A percentile compares a stretch with the other conserved stretches of the same genome.
phyloP scores from a whole-genome alignment of 176 grass and related monocot species.

The Microstegium vimineum region DNA sequence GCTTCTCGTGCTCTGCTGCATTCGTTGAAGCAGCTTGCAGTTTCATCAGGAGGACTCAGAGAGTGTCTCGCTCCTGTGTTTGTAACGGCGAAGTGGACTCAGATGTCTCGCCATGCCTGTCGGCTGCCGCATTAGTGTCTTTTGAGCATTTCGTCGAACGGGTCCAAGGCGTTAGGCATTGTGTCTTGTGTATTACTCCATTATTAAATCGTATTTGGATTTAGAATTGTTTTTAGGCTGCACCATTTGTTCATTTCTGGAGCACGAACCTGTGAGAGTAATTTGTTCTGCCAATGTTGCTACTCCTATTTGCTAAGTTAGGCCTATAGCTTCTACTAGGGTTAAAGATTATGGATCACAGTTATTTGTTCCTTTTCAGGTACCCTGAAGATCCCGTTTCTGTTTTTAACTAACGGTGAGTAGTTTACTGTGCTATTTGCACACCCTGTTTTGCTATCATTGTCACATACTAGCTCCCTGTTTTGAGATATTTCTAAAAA shows the following conservation, averaged over 20 bases:
- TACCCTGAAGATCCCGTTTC: slow-evolving; percentile 64
- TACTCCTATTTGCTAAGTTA: too few relatives aligned
- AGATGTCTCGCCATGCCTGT: background rate
- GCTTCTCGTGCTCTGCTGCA: slow-evolving; percentile 4
- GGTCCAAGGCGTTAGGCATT: background rate
- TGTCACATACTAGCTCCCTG: background rate
- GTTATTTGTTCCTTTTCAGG: slow-evolving; percentile 55
- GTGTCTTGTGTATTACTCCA: background rate
- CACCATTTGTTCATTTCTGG: too few relatives aligned
- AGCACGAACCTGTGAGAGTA: too few relatives aligned
- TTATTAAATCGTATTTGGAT: too few relatives aligned
- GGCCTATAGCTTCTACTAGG: background rate
- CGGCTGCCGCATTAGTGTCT: background rate
- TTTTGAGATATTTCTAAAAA: background rate
- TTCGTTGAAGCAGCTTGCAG: background rate
- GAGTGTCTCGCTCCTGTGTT: background rate
- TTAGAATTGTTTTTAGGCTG: too few relatives aligned
- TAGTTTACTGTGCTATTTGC: background rate
- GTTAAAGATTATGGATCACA: slow-evolving; percentile 16
- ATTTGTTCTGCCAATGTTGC: too few relatives aligned
- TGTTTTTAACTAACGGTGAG: slow-evolving; percentile 94
- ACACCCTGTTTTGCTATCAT: background rate
- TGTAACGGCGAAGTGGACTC: background rate
- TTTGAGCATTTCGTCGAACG: slow-evolving; percentile 21
- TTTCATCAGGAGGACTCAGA: background rate